Evolutionary conservation across 768 basidiomycete genomes (phyloP).

Genomic region (Hericium erinaceus): DNA sequence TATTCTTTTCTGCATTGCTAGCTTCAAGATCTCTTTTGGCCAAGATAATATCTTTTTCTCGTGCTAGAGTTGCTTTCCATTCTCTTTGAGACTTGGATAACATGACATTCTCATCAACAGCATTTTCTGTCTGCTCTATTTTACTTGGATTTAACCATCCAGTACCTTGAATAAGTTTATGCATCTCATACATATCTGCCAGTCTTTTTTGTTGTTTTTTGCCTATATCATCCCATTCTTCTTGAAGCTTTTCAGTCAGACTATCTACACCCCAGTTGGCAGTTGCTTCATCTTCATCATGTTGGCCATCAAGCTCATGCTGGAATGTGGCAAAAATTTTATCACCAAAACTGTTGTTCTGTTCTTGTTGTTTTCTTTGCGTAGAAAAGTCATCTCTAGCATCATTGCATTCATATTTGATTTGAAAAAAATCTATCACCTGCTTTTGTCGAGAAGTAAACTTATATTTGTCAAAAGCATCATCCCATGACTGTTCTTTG

Average conservation of each 20-base stretch:
- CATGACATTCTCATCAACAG: not conserved
- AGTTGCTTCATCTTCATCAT: not conserved
- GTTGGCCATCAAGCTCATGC: not conserved
- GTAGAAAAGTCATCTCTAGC: constrained; percentile 24
- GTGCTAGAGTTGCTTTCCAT: not conserved
- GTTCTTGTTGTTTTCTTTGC: constrained; percentile 4
- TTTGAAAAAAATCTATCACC: constrained; percentile 23
- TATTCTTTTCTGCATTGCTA: not conserved
- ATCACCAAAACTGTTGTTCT: not conserved
- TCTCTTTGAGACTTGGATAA: not conserved
- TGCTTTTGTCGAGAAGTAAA: constrained; percentile 12
- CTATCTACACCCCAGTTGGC: not conserved
- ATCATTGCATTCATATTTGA: constrained; percentile 29
- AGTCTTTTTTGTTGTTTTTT: not conserved
- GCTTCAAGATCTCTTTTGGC: not conserved
- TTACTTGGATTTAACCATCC: not conserved
- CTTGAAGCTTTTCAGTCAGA: not conserved
- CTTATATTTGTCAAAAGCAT: constrained; percentile 11
- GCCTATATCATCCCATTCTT: not conserved
- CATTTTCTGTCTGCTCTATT: not conserved
- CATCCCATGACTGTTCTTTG: constrained; percentile 16
- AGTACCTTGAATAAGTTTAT: not conserved
- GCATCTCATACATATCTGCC: not conserved
- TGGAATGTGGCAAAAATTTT: not conserved
- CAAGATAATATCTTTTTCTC: not conserved